Conservation (phyloP, 306 rosid genomes). For the Parietaria judaica region DNA sequence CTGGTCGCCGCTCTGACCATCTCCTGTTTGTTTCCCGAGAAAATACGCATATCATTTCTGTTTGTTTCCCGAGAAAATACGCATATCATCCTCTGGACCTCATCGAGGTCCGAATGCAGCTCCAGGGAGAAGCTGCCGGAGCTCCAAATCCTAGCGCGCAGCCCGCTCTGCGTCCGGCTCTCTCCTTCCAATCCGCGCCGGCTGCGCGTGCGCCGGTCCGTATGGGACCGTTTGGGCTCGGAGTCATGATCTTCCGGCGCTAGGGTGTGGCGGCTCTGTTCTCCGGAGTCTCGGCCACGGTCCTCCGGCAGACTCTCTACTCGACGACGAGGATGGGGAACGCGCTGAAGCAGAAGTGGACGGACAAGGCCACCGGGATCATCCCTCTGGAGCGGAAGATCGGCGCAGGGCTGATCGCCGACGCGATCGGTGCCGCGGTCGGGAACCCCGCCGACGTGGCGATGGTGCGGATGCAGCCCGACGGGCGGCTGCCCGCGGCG, state of each 20-base stretch:
- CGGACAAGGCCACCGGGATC: slow-evolving; percentile 38
- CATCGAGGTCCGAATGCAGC: slow-evolving; percentile 83
- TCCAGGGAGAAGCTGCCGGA: slow-evolving; percentile 41
- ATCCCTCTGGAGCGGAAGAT: slow-evolving; percentile 42
- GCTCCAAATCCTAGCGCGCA: slow-evolving; percentile 18
- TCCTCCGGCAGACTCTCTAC: slow-evolving; percentile 70
- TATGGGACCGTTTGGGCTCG: slow-evolving; percentile 46
- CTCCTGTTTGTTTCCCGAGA: too few relatives aligned
- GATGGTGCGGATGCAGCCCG: slow-evolving; percentile 95
- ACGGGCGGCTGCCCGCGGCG: slow-evolving; percentile 53
- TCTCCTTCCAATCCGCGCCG: slow-evolving; percentile 26
- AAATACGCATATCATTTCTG: too few relatives aligned
- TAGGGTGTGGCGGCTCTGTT: slow-evolving; percentile 50
- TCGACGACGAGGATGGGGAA: slow-evolving; percentile 85
- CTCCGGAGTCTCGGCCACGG: slow-evolving; percentile 68
- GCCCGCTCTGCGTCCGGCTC: slow-evolving; percentile 45
- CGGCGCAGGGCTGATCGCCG: slow-evolving; percentile 55
- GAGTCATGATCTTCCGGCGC: slow-evolving; percentile 26
- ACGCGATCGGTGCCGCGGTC: slow-evolving; percentile 66
- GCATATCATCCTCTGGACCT: slow-evolving; percentile 68
- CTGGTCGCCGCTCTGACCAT: slow-evolving; percentile 11
- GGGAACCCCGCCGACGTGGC: slow-evolving; percentile 90
- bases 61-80: too few relatives aligned
- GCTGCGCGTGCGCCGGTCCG: slow-evolving; percentile 3
- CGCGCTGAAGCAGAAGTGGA: slow-evolving; percentile 53